Conservation (phyloP, 345 rosid genomes). For the Melastoma malabathricum region DNA sequence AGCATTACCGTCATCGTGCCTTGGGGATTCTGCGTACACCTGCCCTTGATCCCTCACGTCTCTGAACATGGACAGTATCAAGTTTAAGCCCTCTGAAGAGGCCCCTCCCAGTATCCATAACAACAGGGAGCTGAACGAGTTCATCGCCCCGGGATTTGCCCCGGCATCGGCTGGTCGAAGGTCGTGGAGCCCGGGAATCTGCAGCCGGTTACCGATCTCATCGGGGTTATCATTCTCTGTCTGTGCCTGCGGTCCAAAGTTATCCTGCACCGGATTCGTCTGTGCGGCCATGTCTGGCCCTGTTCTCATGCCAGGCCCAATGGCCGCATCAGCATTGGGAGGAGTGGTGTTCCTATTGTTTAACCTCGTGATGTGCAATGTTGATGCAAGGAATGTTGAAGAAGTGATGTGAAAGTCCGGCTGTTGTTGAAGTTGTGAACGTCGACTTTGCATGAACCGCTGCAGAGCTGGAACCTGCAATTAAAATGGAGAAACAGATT, state of each 20-base stretch:
- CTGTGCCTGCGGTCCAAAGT: slow-evolving; percentile 17
- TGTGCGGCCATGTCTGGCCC: slow-evolving; percentile 27
- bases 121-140: slow-evolving; percentile 71
- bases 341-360: slow-evolving; percentile 52
- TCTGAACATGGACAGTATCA: slow-evolving; percentile 80
- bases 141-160: slow-evolving; percentile 53
- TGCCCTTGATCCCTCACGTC: slow-evolving; percentile 81
- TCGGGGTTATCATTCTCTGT: slow-evolving; percentile 19
- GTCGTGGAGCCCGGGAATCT: slow-evolving; percentile 22
- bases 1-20: slow-evolving; percentile 15
- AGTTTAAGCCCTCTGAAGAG: slow-evolving; percentile 72
- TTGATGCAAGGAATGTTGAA: slow-evolving; percentile 90
- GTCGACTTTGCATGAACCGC: slow-evolving; percentile 67
- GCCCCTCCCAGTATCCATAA: slow-evolving; percentile 96
- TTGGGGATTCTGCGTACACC: slow-evolving; percentile 22
- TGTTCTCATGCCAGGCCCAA: slow-evolving; percentile 38
- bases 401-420: slow-evolving; percentile 93
- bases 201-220: no score
- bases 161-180: slow-evolving; percentile 35
- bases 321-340: slow-evolving; percentile 19
- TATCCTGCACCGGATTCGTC: slow-evolving; percentile 14
- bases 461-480: slow-evolving; percentile 85
- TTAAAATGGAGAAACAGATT: not conserved
- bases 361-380: slow-evolving; percentile 78
- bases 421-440: slow-evolving; percentile 74